Evolutionary conservation across 257 asterid genomes (phyloP).

Genomic region (Ajuga chamaepitys): DNA sequence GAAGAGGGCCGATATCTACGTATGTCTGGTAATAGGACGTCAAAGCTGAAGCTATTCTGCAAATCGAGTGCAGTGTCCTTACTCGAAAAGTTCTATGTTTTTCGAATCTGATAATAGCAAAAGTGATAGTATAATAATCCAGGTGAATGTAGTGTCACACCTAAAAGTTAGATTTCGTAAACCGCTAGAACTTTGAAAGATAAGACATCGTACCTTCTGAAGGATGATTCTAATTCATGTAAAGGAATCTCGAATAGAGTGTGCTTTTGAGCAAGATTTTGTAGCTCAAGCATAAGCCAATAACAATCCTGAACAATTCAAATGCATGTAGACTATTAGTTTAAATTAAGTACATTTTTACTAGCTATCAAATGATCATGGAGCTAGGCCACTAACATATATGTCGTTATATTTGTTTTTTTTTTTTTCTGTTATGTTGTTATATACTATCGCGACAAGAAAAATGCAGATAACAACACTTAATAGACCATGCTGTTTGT

Average conservation of each 20-base stretch:
- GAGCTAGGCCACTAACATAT: too few species aligned
- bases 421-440: too few species aligned
- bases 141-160: too few species aligned
- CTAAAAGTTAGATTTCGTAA: background rate
- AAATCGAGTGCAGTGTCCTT: background rate
- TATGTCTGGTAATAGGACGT: background rate
- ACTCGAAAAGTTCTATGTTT: constrained; percentile 12
- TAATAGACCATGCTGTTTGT: too few species aligned
- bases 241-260: background rate
- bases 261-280: constrained; percentile 1
- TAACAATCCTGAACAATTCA: background rate
- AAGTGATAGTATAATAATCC: too few species aligned
- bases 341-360: too few species aligned
- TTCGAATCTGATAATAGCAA: constrained; percentile 11
- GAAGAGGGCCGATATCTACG: constrained; percentile 4
- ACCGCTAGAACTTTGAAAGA: too few species aligned
- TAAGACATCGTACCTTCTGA: constrained; percentile 17
- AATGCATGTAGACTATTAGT: too few species aligned
- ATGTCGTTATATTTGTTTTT: too few species aligned
- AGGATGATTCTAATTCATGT: constrained; percentile 2
- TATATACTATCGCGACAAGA: too few species aligned
- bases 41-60: constrained; percentile 1
- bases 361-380: too few species aligned
- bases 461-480: too few species aligned
- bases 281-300: constrained; percentile 18